phyloP scores from a whole-genome alignment of 2,329 filamentous ascomycete genomes.

The Neofusicoccum cordaticola region DNA sequence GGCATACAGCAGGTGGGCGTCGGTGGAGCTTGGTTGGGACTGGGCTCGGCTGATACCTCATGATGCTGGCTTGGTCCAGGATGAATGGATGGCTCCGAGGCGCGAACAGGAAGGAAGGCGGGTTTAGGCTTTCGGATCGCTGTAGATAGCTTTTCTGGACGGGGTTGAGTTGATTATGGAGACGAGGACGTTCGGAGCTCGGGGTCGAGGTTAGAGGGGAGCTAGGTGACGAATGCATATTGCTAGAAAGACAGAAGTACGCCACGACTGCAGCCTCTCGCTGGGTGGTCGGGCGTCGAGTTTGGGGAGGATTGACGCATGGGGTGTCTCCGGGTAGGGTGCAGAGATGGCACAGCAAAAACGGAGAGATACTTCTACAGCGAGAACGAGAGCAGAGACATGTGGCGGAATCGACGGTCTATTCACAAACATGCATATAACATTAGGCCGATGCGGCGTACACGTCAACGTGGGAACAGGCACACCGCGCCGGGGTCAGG shows the following conservation, averaged over 20 bases:
- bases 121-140: not conserved
- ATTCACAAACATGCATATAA: too few species aligned
- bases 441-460: too few species aligned
- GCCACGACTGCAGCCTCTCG: not conserved
- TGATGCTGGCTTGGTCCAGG: constrained; percentile 12
- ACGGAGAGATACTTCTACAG: not conserved
- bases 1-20: constrained; percentile 6
- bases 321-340: not conserved
- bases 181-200: constrained; percentile 2
- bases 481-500: not conserved
- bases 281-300: not conserved
- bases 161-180: not conserved
- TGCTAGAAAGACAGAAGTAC: constrained; percentile 2
- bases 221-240: constrained; percentile 7
- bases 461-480: not conserved
- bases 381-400: not conserved
- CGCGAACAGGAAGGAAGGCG: not conserved
- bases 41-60: constrained; percentile 9
- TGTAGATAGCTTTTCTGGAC: constrained; percentile 16
- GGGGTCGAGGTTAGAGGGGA: not conserved
- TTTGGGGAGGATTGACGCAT: not conserved
- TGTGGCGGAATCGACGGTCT: too few species aligned
- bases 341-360: not conserved
- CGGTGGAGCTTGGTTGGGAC: not conserved
- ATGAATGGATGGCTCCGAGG: constrained; percentile 1